Base-by-base conservation (phyloP, 1,284 basidiomycete species). In the Agroathelia rolfsii region DNA sequence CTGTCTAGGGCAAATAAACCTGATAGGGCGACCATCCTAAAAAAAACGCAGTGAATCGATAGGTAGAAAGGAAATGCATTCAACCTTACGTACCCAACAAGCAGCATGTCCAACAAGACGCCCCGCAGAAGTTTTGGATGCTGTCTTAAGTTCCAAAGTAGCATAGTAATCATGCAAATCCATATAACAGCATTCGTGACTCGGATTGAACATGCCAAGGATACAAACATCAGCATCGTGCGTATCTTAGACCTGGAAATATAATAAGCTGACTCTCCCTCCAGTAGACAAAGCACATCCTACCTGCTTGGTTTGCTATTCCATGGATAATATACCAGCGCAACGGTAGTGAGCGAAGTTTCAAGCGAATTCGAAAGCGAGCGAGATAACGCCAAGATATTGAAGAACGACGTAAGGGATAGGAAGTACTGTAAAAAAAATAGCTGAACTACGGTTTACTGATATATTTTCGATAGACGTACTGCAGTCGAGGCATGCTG, bases 361-460 rank as follows among this genome's bases (percentile, higher is more conserved):
- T 99, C 95, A 13, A 90, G 59, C 4, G 90, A 93, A 51, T 97
- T 99, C 10, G 90, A 94, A 23, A 98, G 64, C 0, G 92, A 88
- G 13, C 95, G 72, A 4, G 89, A 83, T 8, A 95, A 64, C 1
- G 88, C 76, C 34, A 94, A 67, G 0, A 75, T 75, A 50, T 94
- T 73, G 61, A 96, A 98, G 45, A 94, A 73, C 1, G 87, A 94
- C 0, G 80, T 74, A 24, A 92, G 52, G 6, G 89, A 94, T 21
- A 94, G 58, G 37, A 93, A 66, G 13, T 84, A 59, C 92, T 95
- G 46, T 10, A 21, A 6, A 26, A 18, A 32, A 25, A 21, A 21
- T 6, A 27, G 37, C 24, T 32, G 11, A 25, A 33, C 30, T n/a
- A 20, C 29, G 24, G 13, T 30, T 26, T 22, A 10, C 28, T 11